Evolutionary conservation across 352 stramenopile genomes (phyloP).

Genomic region (Pythium dissotocum): DNA sequence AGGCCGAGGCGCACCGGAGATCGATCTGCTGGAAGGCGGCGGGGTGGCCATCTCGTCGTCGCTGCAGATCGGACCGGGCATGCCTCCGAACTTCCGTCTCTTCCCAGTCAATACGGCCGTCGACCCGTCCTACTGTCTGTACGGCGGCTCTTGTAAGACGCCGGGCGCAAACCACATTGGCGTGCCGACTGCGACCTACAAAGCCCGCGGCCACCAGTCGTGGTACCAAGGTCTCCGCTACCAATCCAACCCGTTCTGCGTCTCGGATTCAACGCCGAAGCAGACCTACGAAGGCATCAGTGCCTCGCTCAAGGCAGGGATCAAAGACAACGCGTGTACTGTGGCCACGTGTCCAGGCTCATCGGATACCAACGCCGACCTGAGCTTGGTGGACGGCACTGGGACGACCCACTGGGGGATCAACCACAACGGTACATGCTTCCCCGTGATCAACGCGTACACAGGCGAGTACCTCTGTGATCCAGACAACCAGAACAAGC

Average conservation of each 20-base stretch:
- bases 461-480: constrained; percentile 37
- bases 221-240: constrained; percentile 65
- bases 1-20: constrained; percentile 45
- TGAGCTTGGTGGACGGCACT: constrained; percentile 36
- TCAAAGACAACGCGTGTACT: constrained; percentile 44
- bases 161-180: constrained; percentile 52
- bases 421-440: constrained; percentile 38
- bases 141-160: constrained; percentile 25
- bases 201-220: constrained; percentile 44
- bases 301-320: constrained; percentile 29
- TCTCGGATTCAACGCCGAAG: constrained; percentile 7
- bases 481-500: constrained; percentile 36
- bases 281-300: constrained; percentile 36
- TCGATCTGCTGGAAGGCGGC: constrained; percentile 89
- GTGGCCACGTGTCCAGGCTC: constrained; percentile 41
- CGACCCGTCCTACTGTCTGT: constrained; percentile 25
- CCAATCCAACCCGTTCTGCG: constrained; percentile 46
- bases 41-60: constrained; percentile 65
- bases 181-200: constrained; percentile 41
- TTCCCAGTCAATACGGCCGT: constrained; percentile 6
- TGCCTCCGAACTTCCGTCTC: constrained; percentile 35
- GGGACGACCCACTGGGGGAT: constrained; percentile 29
- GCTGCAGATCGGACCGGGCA: constrained; percentile 65
- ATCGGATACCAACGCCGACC: constrained; percentile 42
- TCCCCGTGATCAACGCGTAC: constrained; percentile 33